These are phyloP conservation scores for Aspergillus brunneoviolaceus DNA, from an alignment of 2,329 filamentous ascomycete species.

Conservation along the genomic window DNA sequence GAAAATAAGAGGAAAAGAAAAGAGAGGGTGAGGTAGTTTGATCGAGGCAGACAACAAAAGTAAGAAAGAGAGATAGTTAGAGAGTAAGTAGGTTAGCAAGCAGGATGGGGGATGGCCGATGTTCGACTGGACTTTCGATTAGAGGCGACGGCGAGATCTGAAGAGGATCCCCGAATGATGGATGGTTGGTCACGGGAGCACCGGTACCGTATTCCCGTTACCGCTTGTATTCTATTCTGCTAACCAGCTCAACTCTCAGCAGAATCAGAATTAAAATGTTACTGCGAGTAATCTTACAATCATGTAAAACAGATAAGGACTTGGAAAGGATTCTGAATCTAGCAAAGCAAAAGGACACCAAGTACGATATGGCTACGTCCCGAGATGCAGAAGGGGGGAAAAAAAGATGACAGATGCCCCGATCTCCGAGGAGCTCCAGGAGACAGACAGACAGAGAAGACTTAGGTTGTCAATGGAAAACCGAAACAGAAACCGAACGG, in stretches of 20 bases:
- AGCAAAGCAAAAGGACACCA: too few relatives aligned
- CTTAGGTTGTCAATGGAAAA: too few relatives aligned
- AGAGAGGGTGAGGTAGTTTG: slow-evolving; percentile 19
- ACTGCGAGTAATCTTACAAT: too few relatives aligned
- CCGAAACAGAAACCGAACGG: too few relatives aligned
- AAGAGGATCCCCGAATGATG: slow-evolving; percentile 2
- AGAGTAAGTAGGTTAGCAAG: slow-evolving; percentile 3
- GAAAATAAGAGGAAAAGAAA: slow-evolving; percentile 18
- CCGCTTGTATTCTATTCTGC: neutral
- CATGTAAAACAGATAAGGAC: too few relatives aligned
- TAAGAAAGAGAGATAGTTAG: neutral
- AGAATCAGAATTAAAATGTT: too few relatives aligned
- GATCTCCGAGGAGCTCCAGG: neutral
- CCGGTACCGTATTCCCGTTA: slow-evolving; percentile 4
- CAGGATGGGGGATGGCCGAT: slow-evolving; percentile 3
- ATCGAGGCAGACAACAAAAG: neutral
- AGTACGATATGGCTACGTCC: too few relatives aligned
- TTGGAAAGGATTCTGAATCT: too few relatives aligned
- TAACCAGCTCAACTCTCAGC: neutral
- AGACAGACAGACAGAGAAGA: too few relatives aligned
- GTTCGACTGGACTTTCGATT: neutral
- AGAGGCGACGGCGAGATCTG: slow-evolving; percentile 3
- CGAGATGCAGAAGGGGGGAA: neutral
- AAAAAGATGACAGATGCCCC: neutral
- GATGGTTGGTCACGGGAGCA: slow-evolving; percentile 15